Conservation (phyloP, 2,329 filamentous ascomycete genomes). For the Nigrospora sphaerica region DNA sequence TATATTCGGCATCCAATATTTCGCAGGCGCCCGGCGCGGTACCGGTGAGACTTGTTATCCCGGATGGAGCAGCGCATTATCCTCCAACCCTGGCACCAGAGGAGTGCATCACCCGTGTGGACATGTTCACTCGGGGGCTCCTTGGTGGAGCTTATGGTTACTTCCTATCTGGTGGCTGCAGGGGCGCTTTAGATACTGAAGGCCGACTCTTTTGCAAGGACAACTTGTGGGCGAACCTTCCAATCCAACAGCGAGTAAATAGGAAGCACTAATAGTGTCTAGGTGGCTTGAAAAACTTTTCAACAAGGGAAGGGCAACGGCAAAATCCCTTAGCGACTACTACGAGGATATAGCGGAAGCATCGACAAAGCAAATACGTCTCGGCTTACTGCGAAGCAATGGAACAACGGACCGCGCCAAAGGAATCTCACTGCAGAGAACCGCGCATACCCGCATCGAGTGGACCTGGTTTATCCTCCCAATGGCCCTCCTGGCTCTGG, state of each 20-base stretch:
- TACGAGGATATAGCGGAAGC: background rate
- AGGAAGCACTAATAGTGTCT: background rate
- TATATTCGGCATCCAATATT: background rate
- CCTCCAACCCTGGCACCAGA: background rate
- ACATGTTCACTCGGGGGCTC: background rate
- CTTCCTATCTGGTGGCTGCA: background rate
- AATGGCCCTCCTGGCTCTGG: background rate
- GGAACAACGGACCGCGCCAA: background rate
- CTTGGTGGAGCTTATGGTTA: background rate
- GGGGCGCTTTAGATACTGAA: no score
- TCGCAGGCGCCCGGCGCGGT: background rate
- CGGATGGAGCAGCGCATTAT: background rate
- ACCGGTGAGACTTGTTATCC: background rate
- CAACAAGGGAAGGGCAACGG: background rate
- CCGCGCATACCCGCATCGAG: background rate
- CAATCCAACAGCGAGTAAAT: no score
- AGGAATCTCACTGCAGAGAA: background rate
- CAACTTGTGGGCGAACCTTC: background rate
- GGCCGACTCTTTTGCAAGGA: background rate
- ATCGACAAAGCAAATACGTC: background rate
- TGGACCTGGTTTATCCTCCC: background rate
- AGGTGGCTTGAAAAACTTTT: background rate
- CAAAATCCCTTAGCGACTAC: background rate
- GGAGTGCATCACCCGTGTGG: background rate
- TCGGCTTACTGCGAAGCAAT: background rate